Evolutionary conservation across 306 rosid genomes (phyloP), one percentile per base, ranked within the genome.

Genomic region (Cucumis melo): DNA sequence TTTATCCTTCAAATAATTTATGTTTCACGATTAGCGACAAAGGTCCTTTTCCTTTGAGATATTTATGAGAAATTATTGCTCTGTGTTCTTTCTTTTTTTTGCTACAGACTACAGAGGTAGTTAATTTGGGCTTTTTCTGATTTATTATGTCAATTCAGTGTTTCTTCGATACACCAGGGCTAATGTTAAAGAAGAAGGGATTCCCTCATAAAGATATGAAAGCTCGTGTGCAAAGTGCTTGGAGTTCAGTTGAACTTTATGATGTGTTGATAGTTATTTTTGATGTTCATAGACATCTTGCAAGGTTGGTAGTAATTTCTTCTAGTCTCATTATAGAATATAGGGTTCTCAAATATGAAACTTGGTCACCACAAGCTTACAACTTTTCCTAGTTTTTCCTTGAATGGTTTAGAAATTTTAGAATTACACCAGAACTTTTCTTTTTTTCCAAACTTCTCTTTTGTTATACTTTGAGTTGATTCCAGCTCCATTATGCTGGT

Each of bases 91-190:
- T 74, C 20, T 6, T 36, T 73, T 10, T 42, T 53, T 15, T 54
- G n/a, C 77, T 19, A 73, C 36, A 23, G 36, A 42, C 74, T 44
- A 24, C 76, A 73, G 42, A 15, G 4, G 10, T 55, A 74, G 58
- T 12, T 32, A 21, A 9, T 36, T 56, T 13, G 19, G 42, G 42
- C 19, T 38, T 60, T 27, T 44, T 24, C 21, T 54, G 4, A 74
- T 74, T 39, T n/a, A 56, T 55, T 74, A 62, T 78, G 48, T 32
- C 51, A 77, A 59, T 86, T 87, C 93, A 92, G 99, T 94, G 97
- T 79, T 88, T 94, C 86, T 94, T 94, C 74, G 97, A 94, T 80
- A 92, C 99, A 8, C 99, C 97, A 34, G 99, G 99, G 79, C 87
- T 94, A 55, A 83, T 80, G 75, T 80, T 94, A 72, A 90, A 87